Base-by-base conservation (phyloP, 2,329 filamentous ascomycete genomes). In the Verruconis gallopava region DNA sequence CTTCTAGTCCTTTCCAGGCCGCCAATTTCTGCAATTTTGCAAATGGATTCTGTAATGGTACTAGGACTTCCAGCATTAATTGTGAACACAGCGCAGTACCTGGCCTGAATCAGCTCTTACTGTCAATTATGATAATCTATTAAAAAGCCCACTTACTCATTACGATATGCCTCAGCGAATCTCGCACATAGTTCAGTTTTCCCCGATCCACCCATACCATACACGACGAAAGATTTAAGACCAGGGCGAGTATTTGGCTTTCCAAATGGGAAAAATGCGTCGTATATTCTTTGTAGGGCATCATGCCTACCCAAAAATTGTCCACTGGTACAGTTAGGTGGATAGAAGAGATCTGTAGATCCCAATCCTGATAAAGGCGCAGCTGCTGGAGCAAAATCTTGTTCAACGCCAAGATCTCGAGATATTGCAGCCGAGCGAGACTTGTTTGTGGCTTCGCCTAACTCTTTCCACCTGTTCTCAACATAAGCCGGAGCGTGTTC, bases 21-120 rank as follows among this genome's bases (percentile, higher is more conserved):
- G 5, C 48, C 45, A 3, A 53, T 35, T 28, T 48, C 51, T 4
- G 47, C 53, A 13, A 61, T 53, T 4, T 44, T 36, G 5, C 49
- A 33, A 43, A 51, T 58, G 1, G 49, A 43, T 18, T 57, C 45
- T 40, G 53, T 48, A 5, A 52, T 44, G 28, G 44, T 50, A 21
- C 53, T 44, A 4, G 39, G n/a, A 41, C 40, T 52, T 37, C 50
- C 59, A 13, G 38, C 47, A 48, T 52, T 40, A 35, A 55, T 47
- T 43, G 48, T 49, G 40, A 59, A 58, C 9, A 59, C 42, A 14
- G 50, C 57, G 50, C 54, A 58, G 38, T 50, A 60, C 12, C 51
- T 55, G 15, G 5, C 3, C 9, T 14, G 11, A 21, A 21, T 38
- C 5, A 51, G 48, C 32, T 50, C 45, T 12, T 47, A 50, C 46